Conservation (phyloP, 495 filamentous ascomycete species). For the Trypethelium eluteriae region DNA sequence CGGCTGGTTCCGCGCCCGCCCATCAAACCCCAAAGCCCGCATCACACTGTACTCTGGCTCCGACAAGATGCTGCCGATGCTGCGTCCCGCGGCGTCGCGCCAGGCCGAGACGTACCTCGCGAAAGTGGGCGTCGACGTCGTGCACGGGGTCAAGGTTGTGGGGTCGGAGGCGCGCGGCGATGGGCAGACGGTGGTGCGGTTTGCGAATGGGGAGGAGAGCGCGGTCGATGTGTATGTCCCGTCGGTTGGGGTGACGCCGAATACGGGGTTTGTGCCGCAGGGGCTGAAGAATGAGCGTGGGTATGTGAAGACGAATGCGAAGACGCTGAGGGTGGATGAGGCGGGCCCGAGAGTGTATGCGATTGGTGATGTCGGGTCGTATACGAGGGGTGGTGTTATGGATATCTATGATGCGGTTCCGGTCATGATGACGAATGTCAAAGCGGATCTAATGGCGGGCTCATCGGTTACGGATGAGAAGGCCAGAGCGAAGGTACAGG, state of each 20-base stretch:
- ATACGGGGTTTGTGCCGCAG: constrained; percentile 38
- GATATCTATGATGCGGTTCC: constrained; percentile 39
- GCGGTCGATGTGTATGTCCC: constrained; percentile 45
- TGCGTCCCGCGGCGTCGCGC: constrained; percentile 34
- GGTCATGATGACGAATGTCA: constrained; percentile 41
- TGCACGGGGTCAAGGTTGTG: constrained; percentile 35
- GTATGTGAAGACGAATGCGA: constrained; percentile 39
- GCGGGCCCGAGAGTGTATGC: constrained; percentile 45
- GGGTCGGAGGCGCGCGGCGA: constrained; percentile 20
- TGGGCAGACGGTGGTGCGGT: constrained; percentile 29
- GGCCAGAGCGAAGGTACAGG: constrained; percentile 15
- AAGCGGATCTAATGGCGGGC: constrained; percentile 32
- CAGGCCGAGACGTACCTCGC: constrained; percentile 40
- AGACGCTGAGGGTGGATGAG: constrained; percentile 43
- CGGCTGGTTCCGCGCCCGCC: constrained; percentile 19
- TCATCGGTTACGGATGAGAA: constrained; percentile 12
- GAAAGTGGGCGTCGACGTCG: constrained; percentile 40
- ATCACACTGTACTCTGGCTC: constrained; percentile 41
- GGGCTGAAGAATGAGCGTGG: constrained; percentile 34
- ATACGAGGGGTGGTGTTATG: constrained; percentile 34
- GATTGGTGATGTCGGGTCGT: constrained; percentile 38
- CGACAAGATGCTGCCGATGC: constrained; percentile 41
- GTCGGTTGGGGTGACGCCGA: constrained; percentile 41
- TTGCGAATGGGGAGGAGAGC: constrained; percentile 35
- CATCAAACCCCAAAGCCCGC: constrained; percentile 33